A percentile compares a stretch with the other conserved stretches of the same genome.
phyloP scores from a whole-genome alignment of 768 basidiomycete genomes.

The Galerina marginata region DNA sequence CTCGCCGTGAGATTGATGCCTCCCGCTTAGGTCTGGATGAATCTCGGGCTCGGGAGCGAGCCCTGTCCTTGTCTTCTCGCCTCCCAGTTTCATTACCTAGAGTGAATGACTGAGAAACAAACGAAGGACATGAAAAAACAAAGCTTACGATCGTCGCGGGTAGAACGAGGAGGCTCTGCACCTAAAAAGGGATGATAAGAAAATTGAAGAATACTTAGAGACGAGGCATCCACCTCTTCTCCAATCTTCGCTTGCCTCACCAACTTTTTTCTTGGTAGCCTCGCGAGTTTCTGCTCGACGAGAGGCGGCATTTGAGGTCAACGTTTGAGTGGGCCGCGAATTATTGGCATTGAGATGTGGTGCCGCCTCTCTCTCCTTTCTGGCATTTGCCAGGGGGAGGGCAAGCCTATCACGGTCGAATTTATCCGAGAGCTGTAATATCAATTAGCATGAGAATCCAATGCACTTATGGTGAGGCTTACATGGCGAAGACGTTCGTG shows the following conservation, averaged over 20 bases:
- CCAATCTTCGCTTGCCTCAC: slow-evolving; percentile 85
- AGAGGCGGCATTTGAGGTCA: slow-evolving; percentile 42
- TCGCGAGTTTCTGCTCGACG: slow-evolving; percentile 68
- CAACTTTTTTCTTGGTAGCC: slow-evolving; percentile 65
- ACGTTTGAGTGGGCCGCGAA: slow-evolving; percentile 43
- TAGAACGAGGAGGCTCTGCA: slow-evolving; percentile 53
- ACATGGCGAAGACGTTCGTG: slow-evolving; percentile 82
- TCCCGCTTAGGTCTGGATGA: slow-evolving; percentile 41
- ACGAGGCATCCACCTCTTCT: slow-evolving; percentile 65
- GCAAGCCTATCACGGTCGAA: slow-evolving; percentile 83
- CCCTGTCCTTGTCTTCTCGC: slow-evolving; percentile 64
- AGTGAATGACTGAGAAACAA: slow-evolving; percentile 8
- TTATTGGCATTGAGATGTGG: slow-evolving; percentile 59
- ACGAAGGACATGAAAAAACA: background rate
- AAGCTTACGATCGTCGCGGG: slow-evolving; percentile 67
- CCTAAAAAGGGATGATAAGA: slow-evolving; percentile 35
- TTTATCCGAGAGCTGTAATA: slow-evolving; percentile 77
- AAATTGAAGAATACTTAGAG: slow-evolving; percentile 15
- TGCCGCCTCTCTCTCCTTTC: slow-evolving; percentile 71
- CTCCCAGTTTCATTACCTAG: slow-evolving; percentile 60
- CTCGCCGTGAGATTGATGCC: slow-evolving; percentile 43
- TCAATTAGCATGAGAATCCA: slow-evolving; percentile 12
- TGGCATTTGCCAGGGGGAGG: slow-evolving; percentile 51
- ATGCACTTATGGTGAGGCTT: slow-evolving; percentile 32
- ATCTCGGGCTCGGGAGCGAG: slow-evolving; percentile 68